Base-by-base conservation (phyloP, 805 yeast species). In the Metschnikowia shivogae region DNA sequence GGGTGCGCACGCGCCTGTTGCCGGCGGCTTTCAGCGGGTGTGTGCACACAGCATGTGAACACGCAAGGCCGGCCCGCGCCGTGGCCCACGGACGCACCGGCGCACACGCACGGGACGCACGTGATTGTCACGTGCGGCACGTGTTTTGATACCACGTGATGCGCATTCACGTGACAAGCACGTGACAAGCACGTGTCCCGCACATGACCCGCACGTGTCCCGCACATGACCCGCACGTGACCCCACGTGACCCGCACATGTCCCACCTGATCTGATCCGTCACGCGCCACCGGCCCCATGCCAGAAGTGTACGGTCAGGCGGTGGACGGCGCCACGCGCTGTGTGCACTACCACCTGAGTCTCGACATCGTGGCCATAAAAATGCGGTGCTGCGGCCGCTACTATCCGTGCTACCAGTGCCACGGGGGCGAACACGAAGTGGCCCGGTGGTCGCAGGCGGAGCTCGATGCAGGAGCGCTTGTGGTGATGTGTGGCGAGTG, bases 401-500 rank as follows among this genome's bases (percentile, higher is more conserved):
- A 62, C 46, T 71, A 58, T 47, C 73, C 74, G 3, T 71, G 76
- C 54, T 66, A 54, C 52, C 47, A 67, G 49, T 71, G 76, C 53
- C 76, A 71, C 48, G 48, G 49, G 17, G 56, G 53, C 28, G 41
- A 34, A 27, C 63, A 57, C 34, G 42, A 37, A 9, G 31, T 45
- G 2, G 37, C 26, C 14, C 53, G 54, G 33, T 62, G 59, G 57
- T 11, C 35, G 27, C 33, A 13, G 12, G 7, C 7, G 6, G 53
- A 51, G 7, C 38, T 58, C 7, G 45, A 32, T 1, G 31, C 44
- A 45, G 44, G 39, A 3, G 49, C 44, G 26, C 37, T 17, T 32
- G 69, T 67, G 29, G 49, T 71, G 3, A 52, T 68, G 10, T 71
- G 76, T 46, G 76, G 76, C 4, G 50, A 43, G n/a, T 71, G 76